phyloP scores from a whole-genome alignment of 345 rosid genomes.

The Orychophragmus violaceus region DNA sequence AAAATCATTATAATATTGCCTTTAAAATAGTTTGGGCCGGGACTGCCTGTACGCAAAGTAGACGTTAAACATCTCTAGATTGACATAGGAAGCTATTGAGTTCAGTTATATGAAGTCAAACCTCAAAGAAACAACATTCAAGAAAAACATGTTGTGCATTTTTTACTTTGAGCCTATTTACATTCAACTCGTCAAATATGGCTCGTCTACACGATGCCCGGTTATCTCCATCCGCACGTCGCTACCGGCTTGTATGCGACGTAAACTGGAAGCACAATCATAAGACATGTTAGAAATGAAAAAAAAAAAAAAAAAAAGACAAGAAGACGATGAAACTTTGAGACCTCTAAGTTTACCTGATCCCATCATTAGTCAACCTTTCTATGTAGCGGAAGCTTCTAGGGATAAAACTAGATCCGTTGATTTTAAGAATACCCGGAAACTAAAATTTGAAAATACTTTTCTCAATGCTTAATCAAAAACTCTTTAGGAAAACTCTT shows the following conservation, averaged over 20 bases:
- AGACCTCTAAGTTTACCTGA: conserved; percentile 42
- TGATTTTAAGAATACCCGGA: no score
- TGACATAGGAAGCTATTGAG: not conserved
- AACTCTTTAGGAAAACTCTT: no score
- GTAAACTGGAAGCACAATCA: conserved; percentile 43
- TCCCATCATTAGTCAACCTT: conserved; percentile 54
- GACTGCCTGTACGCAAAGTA: conserved; percentile 48
- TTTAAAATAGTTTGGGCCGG: no score
- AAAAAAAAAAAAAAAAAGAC: not conserved
- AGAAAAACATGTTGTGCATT: conserved; percentile 29
- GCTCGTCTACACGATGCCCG: conserved; percentile 26
- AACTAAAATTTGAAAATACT: no score
- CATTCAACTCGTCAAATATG: conserved; percentile 46
- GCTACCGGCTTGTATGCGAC: conserved; percentile 55
- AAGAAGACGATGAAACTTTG: not conserved
- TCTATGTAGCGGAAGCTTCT: no score
- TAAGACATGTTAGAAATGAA: conserved; percentile 1
- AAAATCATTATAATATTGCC: no score
- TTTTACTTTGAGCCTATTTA: conserved; percentile 42
- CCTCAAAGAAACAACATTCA: conserved; percentile 87
- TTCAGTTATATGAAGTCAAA: conserved; percentile 23
- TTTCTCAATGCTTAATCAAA: no score
- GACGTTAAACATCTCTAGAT: not conserved
- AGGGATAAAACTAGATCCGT: no score
- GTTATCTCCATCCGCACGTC: conserved; percentile 49